These are phyloP conservation scores for Lactarius hatsudake DNA, from an alignment of 768 basidiomycete genomes.

Conservation along the genomic window DNA sequence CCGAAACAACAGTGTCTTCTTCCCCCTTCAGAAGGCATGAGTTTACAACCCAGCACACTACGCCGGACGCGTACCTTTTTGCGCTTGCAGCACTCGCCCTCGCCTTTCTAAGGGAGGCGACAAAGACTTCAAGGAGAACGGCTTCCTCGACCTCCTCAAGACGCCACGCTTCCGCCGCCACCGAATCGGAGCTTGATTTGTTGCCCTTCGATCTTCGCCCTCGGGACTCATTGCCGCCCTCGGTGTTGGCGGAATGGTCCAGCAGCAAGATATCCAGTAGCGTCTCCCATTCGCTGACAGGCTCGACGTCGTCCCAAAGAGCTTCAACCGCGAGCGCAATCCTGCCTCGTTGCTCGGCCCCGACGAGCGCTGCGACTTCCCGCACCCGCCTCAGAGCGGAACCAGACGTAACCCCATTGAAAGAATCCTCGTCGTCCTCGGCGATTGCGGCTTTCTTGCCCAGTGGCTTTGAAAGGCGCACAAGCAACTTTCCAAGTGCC, in stretches of 20 bases:
- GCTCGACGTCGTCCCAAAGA: slow-evolving; percentile 77
- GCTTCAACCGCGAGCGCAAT: slow-evolving; percentile 83
- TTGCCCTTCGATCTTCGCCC: slow-evolving; percentile 33
- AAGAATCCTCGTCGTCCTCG: slow-evolving; percentile 43
- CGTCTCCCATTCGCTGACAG: slow-evolving; percentile 76
- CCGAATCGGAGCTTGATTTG: slow-evolving; percentile 42
- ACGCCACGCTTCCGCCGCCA: slow-evolving; percentile 74
- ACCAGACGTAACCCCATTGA: slow-evolving; percentile 35
- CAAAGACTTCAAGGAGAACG: slow-evolving; percentile 76
- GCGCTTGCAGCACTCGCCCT: slow-evolving; percentile 50
- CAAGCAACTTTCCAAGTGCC: slow-evolving; percentile 65
- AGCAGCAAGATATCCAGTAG: slow-evolving; percentile 78
- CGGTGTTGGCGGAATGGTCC: slow-evolving; percentile 79
- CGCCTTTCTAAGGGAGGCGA: slow-evolving; percentile 62
- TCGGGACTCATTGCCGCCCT: slow-evolving; percentile 38
- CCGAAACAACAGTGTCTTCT: slow-evolving; percentile 65
- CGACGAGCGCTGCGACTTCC: slow-evolving; percentile 41
- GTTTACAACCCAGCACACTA: not conserved
- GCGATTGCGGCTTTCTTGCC: slow-evolving; percentile 47
- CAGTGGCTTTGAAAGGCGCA: slow-evolving; percentile 68
- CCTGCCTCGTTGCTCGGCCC: slow-evolving; percentile 50
- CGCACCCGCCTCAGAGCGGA: slow-evolving; percentile 38
- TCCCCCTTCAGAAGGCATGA: slow-evolving; percentile 47
- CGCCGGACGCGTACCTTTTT: slow-evolving; percentile 61
- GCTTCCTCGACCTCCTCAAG: slow-evolving; percentile 87